Base-by-base conservation (phyloP, 2,329 filamentous ascomycete species). In the Penicillium sp. region DNA sequence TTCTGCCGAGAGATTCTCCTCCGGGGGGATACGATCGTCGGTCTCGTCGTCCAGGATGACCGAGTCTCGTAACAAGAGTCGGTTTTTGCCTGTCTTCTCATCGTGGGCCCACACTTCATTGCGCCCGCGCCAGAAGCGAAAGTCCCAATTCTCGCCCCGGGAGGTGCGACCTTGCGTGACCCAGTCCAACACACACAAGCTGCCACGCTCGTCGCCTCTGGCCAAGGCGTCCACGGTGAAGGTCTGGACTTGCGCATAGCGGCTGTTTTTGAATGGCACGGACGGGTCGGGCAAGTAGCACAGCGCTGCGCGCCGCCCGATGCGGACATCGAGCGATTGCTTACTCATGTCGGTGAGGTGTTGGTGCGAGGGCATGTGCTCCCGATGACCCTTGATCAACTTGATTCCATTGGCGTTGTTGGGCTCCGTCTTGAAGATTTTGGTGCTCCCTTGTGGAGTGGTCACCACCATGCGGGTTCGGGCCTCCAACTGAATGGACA, bases 171-270 rank as follows among this genome's bases (percentile, higher is more conserved):
- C 93, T 62, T 91, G 87, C 2, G 84, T 94, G 5, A 97, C 90
- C 93, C 93, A 98, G 68, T 98, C 93, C 39, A 95, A 74, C 2
- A 95, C 77, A 63, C 90, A 94, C 11, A 97, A 71, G 36, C 85
- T 58, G 76, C 80, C 68, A 8, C 66, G 58, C 32, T 63, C 45
- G 71, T 47, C 55, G 50, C 55, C 60, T 47, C 53, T 62, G 5
- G 73, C 70, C 6, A 63, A 67, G 48, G 60, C 67, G 43, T 74
- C 74, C 43, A 85, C 69, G 33, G 78, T 78, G 68, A 96, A 96
- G 18, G 82, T 78, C 68, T 97, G 93, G 12, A 75, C 78, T 69
- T 97, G 93, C 58, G 86, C 81, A 68, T 95, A 97, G 38, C 86
- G 81, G 62, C 88, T 94, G 53, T 81, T 79, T 51, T 82, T 83